phyloP scores from a whole-genome alignment of 108 stramenopile genomes.

The Cyclostephanos tholiformis region DNA sequence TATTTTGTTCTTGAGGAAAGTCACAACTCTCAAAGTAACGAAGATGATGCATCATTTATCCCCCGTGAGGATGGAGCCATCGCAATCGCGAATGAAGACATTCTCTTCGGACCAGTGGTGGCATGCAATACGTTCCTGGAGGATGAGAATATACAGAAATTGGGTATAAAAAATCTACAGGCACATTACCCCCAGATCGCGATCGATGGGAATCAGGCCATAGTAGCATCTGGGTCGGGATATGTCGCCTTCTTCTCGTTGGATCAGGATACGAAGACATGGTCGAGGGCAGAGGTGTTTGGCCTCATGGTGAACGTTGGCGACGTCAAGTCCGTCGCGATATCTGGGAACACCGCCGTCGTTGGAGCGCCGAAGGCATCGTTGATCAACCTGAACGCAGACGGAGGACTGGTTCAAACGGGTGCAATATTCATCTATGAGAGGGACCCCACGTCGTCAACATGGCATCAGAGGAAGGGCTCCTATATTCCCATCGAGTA shows the following conservation, averaged over 20 bases:
- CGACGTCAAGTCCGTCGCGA: slow-evolving; percentile 14
- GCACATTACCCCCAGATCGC: slow-evolving; percentile 14
- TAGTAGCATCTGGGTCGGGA: slow-evolving; percentile 22
- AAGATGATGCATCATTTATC: neutral
- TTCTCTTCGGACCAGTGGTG: neutral
- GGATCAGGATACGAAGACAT: slow-evolving; percentile 1
- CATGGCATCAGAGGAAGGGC: slow-evolving; percentile 16
- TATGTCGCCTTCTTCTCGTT: slow-evolving; percentile 21
- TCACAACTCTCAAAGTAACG: neutral
- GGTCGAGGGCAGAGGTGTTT: slow-evolving; percentile 17
- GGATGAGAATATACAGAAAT: slow-evolving; percentile 5
- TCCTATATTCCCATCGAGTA: slow-evolving; percentile 26
- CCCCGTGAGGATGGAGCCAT: slow-evolving; percentile 8
- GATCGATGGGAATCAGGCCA: slow-evolving; percentile 25
- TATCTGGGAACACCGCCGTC: slow-evolving; percentile 24
- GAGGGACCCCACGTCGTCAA: slow-evolving; percentile 6
- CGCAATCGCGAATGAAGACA: neutral
- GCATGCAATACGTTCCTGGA: slow-evolving; percentile 3
- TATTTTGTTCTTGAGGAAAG: neutral
- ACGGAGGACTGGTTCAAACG: slow-evolving; percentile 3
- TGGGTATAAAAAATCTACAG: slow-evolving; percentile 7
- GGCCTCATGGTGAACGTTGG: slow-evolving; percentile 15
- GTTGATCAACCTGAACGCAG: slow-evolving; percentile 2
- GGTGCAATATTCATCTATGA: slow-evolving; percentile 25
- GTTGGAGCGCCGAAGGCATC: slow-evolving; percentile 19